These are phyloP conservation scores for Crithidia thermophila DNA, from an alignment of 208 protist genomes.

Conservation along the genomic window DNA sequence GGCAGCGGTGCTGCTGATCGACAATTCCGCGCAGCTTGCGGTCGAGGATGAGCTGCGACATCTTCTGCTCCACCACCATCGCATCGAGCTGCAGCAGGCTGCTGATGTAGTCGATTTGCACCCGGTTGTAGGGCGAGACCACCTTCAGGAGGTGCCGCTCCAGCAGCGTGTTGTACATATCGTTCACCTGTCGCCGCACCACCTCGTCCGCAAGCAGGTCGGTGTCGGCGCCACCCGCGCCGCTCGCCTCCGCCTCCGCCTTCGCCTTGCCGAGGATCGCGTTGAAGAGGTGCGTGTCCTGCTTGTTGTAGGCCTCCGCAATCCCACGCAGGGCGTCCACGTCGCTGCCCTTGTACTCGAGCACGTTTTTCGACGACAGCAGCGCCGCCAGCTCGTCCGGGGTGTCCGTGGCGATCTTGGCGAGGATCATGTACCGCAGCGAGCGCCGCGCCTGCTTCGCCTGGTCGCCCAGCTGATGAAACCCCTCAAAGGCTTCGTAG, in stretches of 20 bases:
- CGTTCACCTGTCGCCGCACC: constrained; percentile 90
- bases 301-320: constrained; percentile 93
- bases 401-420: constrained; percentile 91
- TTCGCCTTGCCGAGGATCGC: constrained; percentile 50
- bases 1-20: constrained; percentile 89
- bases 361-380: constrained; percentile 86
- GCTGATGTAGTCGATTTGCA: constrained; percentile 96
- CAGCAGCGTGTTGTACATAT: constrained; percentile 96
- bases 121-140: constrained; percentile 97
- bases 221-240: constrained; percentile 29
- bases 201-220: constrained; percentile 88
- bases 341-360: constrained; percentile 92
- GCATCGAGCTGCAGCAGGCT: constrained; percentile 87
- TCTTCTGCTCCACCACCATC: constrained; percentile 71
- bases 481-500: constrained; percentile 99
- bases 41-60: constrained; percentile 99
- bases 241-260: constrained; percentile 16
- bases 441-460: constrained; percentile 79
- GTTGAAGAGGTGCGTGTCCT: constrained; percentile 96
- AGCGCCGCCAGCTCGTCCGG: constrained; percentile 78
- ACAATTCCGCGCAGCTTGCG: constrained; percentile 96
- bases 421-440: constrained; percentile 98
- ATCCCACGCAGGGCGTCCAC: constrained; percentile 96
- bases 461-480: constrained; percentile 88
- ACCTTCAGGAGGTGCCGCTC: constrained; percentile 96